Evolutionary conservation across 129 eudicot genomes (phyloP), one percentile per base, ranked within the genome.

Genomic region (Artemisia argyi): DNA sequence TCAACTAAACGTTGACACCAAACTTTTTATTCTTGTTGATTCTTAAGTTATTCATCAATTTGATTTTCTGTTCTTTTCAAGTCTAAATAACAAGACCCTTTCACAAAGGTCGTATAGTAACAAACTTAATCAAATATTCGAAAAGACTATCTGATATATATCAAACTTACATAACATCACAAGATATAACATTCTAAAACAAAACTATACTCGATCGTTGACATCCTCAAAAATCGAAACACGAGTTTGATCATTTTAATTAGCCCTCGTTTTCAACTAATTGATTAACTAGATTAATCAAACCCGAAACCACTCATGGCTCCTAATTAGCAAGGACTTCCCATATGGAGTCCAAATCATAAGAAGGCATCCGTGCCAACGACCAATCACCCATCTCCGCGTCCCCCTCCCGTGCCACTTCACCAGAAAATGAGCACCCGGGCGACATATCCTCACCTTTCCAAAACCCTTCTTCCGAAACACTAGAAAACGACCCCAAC

Each of bases 271-370:
- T 24, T 24, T 24, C 28, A 2, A 24, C 28, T 24, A 24, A 1
- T 24, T 24, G 28, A 24, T 24, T 24, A 24, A 24, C 28, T 18
- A 20, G 11, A 10, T 18, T 20, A 57, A 57, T 11, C 35, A 19
- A 20, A 48, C 54, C 28, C 28, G 28, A 24, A 24, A 24, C 28
- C 28, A 24, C n/a, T 2, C 2, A 1, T n/a, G n/a, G n/a, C 28
- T 48, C 60, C 69, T 82, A 90, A 66, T 83, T 87, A 69, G 93
- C 88, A 52, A 90, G 89, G 30, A 90, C 88, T 61, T 85, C 87
- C 96, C 96, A 90, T 7, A 90, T 90, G 71, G 83, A 80, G 76
- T 90, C 96, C 3, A 91, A 77, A 68, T 90, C 96, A 68, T 75
- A 85, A n/a, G 97, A 91, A 14, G 97, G 88, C 84, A 91, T 81